Base-by-base conservation (phyloP, 495 filamentous ascomycete species). In the Penicillium macrosclerotiorum region DNA sequence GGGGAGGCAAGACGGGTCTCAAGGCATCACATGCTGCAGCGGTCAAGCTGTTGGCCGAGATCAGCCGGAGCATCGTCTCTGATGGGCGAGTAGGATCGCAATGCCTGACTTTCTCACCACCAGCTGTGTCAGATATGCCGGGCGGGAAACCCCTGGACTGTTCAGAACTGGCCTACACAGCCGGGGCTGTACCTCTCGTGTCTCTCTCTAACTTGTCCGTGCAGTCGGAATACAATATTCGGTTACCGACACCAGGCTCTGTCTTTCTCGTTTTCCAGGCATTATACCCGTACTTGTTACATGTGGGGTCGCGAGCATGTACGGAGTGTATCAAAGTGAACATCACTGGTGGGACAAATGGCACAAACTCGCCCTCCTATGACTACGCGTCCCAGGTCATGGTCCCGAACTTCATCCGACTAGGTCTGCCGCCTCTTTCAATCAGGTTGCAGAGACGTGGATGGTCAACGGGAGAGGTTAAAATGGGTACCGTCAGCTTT, bases 311-410 rank as follows among this genome's bases (percentile, higher is more conserved):
- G 11, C 45, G 27, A 22, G 34, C 41, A 34, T 1, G 24, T 16
- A 23, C 55, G 11, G 59, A 68, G 2, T 73, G 71, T 1, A 68
- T 82, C 24, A 68, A 68, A 13, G 57, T 92, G 3, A 78, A 73
- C 12, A 82, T 95, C 13, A 76, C 74, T 2, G 90, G 90, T 13
- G 89, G 89, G 12, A 93, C 89, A 2, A 92, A 94, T 57, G 78
- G 84, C 2, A 78, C 80, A 2, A 82, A 73, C 44, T 85, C 86
- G 0, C 83, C 81, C 20, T 88, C 83, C 3, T 85, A 77, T 65
- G 89, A 94, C 55, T 94, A 94, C 57, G 60, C 89, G 0, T 63
- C 78, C 29, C 86, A 91, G 54, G 88, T 94, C 0, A 69, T 95
- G 8, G 63, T 85, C 3, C 90, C 88, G 0, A 77, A 79, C 20